These are phyloP conservation scores for Candida silvatica DNA, from an alignment of 805 yeast genomes.

Conservation along the genomic window DNA sequence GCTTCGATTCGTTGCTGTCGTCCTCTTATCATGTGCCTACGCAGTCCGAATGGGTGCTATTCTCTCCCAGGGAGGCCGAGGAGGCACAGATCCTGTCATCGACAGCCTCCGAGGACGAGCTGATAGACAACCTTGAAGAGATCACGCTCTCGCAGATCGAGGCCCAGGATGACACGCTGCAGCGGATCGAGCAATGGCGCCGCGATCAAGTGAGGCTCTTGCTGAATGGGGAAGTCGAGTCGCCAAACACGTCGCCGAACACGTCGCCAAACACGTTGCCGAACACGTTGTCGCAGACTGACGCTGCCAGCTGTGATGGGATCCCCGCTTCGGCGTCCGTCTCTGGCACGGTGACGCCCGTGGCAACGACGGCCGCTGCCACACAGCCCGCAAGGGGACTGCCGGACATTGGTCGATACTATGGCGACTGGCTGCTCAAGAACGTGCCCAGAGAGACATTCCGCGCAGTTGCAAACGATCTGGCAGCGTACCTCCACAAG, in stretches of 20 bases:
- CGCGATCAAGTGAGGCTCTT: conserved; percentile 3
- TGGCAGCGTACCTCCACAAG: background rate
- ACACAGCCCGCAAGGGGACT: background rate
- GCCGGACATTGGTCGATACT: conserved; percentile 1
- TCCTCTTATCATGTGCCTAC: background rate
- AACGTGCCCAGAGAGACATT: background rate
- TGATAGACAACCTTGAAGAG: background rate
- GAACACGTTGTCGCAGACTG: no score
- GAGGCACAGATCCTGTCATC: background rate
- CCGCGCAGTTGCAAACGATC: background rate
- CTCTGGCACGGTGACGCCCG: no score
- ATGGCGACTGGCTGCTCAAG: conserved; percentile 5
- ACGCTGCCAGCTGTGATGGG: no score
- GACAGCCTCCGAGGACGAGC: conserved; percentile 1
- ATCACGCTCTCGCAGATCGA: background rate
- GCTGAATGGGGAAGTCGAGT: no score
- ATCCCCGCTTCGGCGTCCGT: background rate
- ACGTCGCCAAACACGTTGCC: no score
- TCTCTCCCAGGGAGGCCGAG: conserved; percentile 21
- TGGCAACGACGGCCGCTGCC: no score
- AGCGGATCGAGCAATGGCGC: conserved; percentile 4
- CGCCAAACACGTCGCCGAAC: no score
- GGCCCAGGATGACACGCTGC: background rate
- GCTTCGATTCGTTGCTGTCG: background rate
- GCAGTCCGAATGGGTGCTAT: conserved; percentile 22